These are phyloP conservation scores for Fomitopsis betulina DNA, from an alignment of 1,284 basidiomycete species.

Conservation along the genomic window DNA sequence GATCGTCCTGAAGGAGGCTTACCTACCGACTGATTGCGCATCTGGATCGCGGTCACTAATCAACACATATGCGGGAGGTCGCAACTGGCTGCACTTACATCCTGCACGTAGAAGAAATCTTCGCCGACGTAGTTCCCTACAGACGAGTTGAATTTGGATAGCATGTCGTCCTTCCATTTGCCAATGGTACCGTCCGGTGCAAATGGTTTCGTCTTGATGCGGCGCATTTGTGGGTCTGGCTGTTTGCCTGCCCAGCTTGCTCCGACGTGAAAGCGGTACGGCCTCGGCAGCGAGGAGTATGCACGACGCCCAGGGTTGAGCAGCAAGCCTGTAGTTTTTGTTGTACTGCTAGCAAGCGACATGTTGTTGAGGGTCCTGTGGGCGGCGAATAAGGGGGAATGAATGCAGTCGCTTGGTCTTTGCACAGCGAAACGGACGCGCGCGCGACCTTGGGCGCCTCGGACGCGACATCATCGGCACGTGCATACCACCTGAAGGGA, in stretches of 20 bases:
- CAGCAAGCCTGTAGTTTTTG: neutral
- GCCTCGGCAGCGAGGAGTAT: conserved; percentile 21
- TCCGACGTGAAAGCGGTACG: conserved; percentile 42
- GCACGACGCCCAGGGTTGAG: conserved; percentile 3
- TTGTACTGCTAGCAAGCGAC: neutral
- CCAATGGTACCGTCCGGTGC: conserved; percentile 61
- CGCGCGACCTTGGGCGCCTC: neutral
- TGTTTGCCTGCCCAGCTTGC: conserved; percentile 80
- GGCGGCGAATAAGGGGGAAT: neutral
- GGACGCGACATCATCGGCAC: neutral
- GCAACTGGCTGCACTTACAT: conserved; percentile 40
- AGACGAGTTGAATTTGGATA: conserved; percentile 41
- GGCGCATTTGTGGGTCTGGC: conserved; percentile 35
- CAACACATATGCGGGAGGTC: neutral
- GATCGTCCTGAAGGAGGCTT: conserved; percentile 6
- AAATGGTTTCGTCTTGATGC: conserved; percentile 45
- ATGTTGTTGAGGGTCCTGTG: neutral
- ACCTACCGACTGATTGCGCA: conserved; percentile 75
- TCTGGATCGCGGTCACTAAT: conserved; percentile 35
- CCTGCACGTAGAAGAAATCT: conserved; percentile 77
- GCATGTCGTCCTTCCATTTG: conserved; percentile 64
- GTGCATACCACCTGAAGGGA: neutral
- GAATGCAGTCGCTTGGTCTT: neutral
- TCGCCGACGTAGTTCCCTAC: conserved; percentile 57
- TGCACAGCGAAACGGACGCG: neutral